These are phyloP conservation scores for Clitopilus passeckerianus DNA, from an alignment of 768 basidiomycete species.

Conservation along the genomic window DNA sequence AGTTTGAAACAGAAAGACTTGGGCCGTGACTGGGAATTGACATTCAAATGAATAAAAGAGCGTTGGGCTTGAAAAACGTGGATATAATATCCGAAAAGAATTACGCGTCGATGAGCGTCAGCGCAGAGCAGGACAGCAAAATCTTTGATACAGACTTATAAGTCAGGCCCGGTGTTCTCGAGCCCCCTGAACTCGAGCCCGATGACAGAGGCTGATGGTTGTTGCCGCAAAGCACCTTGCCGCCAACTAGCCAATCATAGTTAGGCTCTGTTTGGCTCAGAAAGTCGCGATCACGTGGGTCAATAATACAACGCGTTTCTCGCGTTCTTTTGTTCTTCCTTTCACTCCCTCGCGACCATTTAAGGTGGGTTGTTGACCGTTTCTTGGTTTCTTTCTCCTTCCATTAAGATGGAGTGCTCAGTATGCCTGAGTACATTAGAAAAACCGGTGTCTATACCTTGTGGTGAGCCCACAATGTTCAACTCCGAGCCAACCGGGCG, in stretches of 20 bases:
- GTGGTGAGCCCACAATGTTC: conserved; percentile 37
- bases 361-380: neutral
- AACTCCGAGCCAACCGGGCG: neutral
- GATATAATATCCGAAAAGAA: neutral
- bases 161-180: neutral
- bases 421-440: conserved; percentile 51
- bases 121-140: neutral
- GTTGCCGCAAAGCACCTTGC: neutral
- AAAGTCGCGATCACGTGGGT: neutral
- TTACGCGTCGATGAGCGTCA: conserved; percentile 9
- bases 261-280: conserved; percentile 2
- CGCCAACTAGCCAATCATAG: neutral
- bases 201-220: neutral
- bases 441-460: conserved; percentile 55
- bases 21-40: conserved; percentile 22
- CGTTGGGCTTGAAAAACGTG: neutral
- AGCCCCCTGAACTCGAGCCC: neutral
- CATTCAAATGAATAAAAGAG: conserved; percentile 21
- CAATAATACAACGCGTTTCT: neutral
- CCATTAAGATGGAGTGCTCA: conserved; percentile 37
- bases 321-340: conserved; percentile 4
- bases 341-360: neutral
- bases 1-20: neutral
- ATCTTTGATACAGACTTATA: neutral
- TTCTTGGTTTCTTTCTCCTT: neutral